Evolutionary conservation across 768 basidiomycete species (phyloP).

Genomic region (Trametes meyenii): DNA sequence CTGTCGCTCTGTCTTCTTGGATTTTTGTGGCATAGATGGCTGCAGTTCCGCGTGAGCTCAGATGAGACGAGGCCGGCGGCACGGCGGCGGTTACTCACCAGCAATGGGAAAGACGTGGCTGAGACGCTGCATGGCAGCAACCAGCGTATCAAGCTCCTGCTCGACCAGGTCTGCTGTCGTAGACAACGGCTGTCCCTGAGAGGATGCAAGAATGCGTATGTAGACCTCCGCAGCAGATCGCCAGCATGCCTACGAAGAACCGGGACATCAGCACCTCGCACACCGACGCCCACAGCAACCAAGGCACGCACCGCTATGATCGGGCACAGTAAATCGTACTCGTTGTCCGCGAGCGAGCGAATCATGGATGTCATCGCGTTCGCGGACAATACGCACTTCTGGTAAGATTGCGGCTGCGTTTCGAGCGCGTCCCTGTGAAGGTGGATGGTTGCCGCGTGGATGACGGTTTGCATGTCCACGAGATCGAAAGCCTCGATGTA

Average conservation of each 20-base stretch:
- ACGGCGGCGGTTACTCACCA: slow-evolving; percentile 24
- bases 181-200: slow-evolving; percentile 22
- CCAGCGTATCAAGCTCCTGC: slow-evolving; percentile 38
- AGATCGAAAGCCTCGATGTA: slow-evolving; percentile 40
- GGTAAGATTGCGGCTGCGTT: slow-evolving; percentile 31
- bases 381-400: slow-evolving; percentile 47
- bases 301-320: slow-evolving; percentile 50
- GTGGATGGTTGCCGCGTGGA: slow-evolving; percentile 53
- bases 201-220: slow-evolving; percentile 36
- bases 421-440: slow-evolving; percentile 47
- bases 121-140: slow-evolving; percentile 40
- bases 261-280: neutral
- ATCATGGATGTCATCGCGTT: slow-evolving; percentile 48
- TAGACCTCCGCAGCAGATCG: slow-evolving; percentile 42
- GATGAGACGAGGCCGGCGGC: neutral
- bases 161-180: slow-evolving; percentile 32
- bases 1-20: slow-evolving; percentile 12
- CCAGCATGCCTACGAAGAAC: slow-evolving; percentile 42
- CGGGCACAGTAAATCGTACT: slow-evolving; percentile 58
- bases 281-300: neutral
- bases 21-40: slow-evolving; percentile 20
- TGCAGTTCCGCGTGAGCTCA: neutral
- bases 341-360: slow-evolving; percentile 48
- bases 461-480: slow-evolving; percentile 51
- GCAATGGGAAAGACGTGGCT: slow-evolving; percentile 42